Percentiles rank a stretch among this genome's conserved stretches.
These are phyloP conservation scores for Zostera marina DNA, from an alignment of 116 monocot species.

Conservation along the genomic window DNA sequence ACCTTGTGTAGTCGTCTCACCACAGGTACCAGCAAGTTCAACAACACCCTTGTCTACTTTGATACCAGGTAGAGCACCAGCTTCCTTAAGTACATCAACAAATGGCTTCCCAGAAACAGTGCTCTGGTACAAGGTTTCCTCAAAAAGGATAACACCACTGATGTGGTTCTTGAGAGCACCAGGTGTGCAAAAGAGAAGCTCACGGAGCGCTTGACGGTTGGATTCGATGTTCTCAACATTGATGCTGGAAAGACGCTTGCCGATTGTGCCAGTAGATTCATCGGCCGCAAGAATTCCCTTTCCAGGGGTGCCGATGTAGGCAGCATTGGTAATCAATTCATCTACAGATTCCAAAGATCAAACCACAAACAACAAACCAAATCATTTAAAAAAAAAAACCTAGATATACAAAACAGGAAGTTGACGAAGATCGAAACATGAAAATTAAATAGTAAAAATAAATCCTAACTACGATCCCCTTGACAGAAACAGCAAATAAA, in stretches of 20 bases:
- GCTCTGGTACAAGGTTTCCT: conserved; percentile 22
- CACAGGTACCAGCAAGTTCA: conserved; percentile 15
- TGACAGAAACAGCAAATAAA: too few relatives aligned
- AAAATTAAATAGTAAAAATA: too few relatives aligned
- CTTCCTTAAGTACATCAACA: conserved; percentile 19
- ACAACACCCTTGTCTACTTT: conserved; percentile 25
- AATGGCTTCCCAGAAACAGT: conserved; percentile 15
- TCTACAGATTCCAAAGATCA: conserved; percentile 1
- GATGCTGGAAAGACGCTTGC: conserved; percentile 19
- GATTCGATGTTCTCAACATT: conserved; percentile 25
- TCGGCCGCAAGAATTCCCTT: conserved; percentile 23
- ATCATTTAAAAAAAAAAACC: too few relatives aligned
- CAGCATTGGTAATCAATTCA: conserved; percentile 20
- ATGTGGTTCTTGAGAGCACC: conserved; percentile 15
- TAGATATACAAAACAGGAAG: too few relatives aligned
- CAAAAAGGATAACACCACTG: conserved; percentile 23
- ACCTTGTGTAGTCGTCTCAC: conserved; percentile 22
- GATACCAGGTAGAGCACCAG: conserved; percentile 17
- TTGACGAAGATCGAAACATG: too few relatives aligned
- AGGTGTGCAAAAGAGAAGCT: conserved; percentile 17
- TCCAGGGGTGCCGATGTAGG: conserved; percentile 24
- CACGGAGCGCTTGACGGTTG: conserved; percentile 21
- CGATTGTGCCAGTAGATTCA: conserved; percentile 22
- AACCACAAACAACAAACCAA: background rate
- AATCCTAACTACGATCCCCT: too few relatives aligned